Base-by-base conservation (phyloP, 1,284 basidiomycete species). In the Sanghuangporus weigelae region DNA sequence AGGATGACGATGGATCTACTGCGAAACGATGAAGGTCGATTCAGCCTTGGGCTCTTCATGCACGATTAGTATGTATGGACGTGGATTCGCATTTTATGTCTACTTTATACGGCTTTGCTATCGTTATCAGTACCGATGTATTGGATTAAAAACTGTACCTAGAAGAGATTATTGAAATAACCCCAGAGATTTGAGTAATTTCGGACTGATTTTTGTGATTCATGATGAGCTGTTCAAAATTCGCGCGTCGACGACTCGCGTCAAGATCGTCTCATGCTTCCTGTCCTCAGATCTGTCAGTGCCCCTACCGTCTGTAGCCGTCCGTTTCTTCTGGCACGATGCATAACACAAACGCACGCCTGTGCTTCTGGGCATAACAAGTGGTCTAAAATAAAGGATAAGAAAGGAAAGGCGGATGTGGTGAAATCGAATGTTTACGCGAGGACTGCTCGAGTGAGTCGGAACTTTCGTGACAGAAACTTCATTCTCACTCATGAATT, bases 331-430 rank as follows among this genome's bases (percentile, higher is more conserved):
- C 42, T 53, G 42, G 39, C 59, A 19, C 65, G 70, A 40, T 70
- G 73, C 12, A 74, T 84, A 65, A 78, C 79, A 10, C 69, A 68
- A 36, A 75, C 76, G n/a, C 67, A 72, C 23, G 59, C 69, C 53
- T 61, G 63, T 42, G 68, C 75, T n/a, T 76, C 88, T 0, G 88
- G 88, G 23, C 88, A 90, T 68, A 90, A 82, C 72, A 90, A 90
- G 87, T 95, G 92, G 92, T 92, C 91, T 2, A 95, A 95, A 79
- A 94, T 95, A 73, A 88, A 92, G 72, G 84, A 91, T 66, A 84
- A 82, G 70, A 95, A 95, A 70, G 92, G 89, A 11, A 78, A 80
- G 2, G 87, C 82, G 60, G 92, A 95, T 71, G 78, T 79, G 2
- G 82, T 85, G 70, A 87, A 85, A 71, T 84, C 87, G 54, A 76